Conservation (phyloP, 108 stramenopile species). For the Skeletonema menzelii region DNA sequence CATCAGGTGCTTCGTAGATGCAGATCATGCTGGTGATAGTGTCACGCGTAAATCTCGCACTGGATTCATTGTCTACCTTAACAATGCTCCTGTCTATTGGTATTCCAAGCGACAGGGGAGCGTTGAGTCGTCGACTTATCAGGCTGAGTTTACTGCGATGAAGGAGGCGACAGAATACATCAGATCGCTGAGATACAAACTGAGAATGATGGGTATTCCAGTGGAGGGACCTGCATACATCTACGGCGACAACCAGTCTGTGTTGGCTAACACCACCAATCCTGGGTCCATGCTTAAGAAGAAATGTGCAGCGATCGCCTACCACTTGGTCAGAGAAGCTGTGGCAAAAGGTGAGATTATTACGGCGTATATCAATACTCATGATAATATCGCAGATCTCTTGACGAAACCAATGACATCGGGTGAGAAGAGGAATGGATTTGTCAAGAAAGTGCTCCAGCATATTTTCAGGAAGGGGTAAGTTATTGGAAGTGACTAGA, state of each 20-base stretch:
- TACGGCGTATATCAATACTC: slow-evolving; percentile 33
- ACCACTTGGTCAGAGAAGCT: slow-evolving; percentile 47
- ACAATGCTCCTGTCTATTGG: slow-evolving; percentile 41
- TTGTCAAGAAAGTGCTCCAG: slow-evolving; percentile 16
- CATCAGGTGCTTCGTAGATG: slow-evolving; percentile 33
- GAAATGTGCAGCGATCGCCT: slow-evolving; percentile 33
- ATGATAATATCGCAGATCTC: slow-evolving; percentile 39
- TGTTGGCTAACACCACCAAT: slow-evolving; percentile 32
- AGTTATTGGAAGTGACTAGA: background rate
- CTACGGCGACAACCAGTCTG: slow-evolving; percentile 46
- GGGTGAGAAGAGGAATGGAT: slow-evolving; percentile 32
- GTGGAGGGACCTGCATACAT: slow-evolving; percentile 7
- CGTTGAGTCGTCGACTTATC: slow-evolving; percentile 36
- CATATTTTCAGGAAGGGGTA: background rate
- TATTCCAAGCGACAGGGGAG: slow-evolving; percentile 44
- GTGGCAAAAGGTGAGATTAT: slow-evolving; percentile 29
- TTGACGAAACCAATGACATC: slow-evolving; percentile 41
- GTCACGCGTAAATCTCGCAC: slow-evolving; percentile 31
- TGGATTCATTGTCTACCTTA: slow-evolving; percentile 32
- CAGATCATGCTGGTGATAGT: slow-evolving; percentile 45
- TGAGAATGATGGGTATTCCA: slow-evolving; percentile 59
- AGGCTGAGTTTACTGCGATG: slow-evolving; percentile 57
- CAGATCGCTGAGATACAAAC: slow-evolving; percentile 54
- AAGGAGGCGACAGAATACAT: slow-evolving; percentile 43
- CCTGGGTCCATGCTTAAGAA: slow-evolving; percentile 48